Conservation (phyloP, 225 moss, liverwort and hornwort genomes). For the Polytrichum formosum region DNA sequence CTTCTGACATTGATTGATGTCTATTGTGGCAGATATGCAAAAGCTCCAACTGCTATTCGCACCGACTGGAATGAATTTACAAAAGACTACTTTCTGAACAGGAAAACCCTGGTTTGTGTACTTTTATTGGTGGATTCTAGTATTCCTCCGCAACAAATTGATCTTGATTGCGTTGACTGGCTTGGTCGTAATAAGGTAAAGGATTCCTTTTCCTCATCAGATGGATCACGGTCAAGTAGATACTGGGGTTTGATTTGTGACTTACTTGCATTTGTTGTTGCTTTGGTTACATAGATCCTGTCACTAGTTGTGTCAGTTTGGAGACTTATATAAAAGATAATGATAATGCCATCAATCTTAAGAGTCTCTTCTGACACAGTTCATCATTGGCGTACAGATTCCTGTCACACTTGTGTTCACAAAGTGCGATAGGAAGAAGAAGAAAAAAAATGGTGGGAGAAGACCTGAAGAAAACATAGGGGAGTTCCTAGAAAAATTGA, state of each 20-base stretch:
- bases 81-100: slow-evolving; percentile 78
- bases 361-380: not conserved
- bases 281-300: no score
- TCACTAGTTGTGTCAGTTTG: not conserved
- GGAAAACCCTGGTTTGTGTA: slow-evolving; percentile 78
- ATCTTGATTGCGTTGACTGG: slow-evolving; percentile 91
- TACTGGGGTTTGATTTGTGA: not conserved
- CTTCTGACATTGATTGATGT: not conserved
- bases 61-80: slow-evolving; percentile 98
- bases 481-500: slow-evolving; percentile 69
- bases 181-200: slow-evolving; percentile 83
- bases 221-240: not conserved
- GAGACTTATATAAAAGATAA: not conserved
- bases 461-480: slow-evolving; percentile 86
- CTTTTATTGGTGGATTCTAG: slow-evolving; percentile 84
- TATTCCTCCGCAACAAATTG: slow-evolving; percentile 83
- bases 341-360: not conserved
- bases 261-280: not conserved
- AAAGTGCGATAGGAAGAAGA: slow-evolving; percentile 97
- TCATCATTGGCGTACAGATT: slow-evolving; percentile 38
- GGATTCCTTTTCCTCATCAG: not conserved
- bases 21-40: slow-evolving; percentile 67
- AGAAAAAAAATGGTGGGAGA: slow-evolving; percentile 91
- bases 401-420: slow-evolving; percentile 89
- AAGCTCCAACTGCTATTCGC: slow-evolving; percentile 85